phyloP scores from a whole-genome alignment of 2,329 filamentous ascomycete species.

The Diaporthe eres region DNA sequence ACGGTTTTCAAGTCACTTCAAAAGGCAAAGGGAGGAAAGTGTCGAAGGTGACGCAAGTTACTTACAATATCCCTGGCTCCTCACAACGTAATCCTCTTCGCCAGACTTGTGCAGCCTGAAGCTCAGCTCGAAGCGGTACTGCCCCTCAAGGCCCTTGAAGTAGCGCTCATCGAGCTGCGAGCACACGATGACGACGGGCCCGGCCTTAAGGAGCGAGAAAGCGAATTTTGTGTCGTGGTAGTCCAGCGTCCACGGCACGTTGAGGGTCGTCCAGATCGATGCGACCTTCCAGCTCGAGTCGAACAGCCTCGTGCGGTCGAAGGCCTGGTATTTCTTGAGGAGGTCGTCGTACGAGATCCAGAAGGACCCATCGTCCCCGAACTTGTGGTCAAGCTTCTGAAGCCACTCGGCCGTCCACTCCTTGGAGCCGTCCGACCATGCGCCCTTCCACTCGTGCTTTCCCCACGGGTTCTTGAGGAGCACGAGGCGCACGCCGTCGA shows the following conservation, averaged over 20 bases:
- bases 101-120: slow-evolving; percentile 60
- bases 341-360: slow-evolving; percentile 76
- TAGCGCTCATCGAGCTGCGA: slow-evolving; percentile 75
- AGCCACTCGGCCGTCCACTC: slow-evolving; percentile 73
- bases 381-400: slow-evolving; percentile 69
- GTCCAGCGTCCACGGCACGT: slow-evolving; percentile 73
- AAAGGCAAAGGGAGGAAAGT: neutral
- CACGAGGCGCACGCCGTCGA: slow-evolving; percentile 66
- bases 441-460: slow-evolving; percentile 72
- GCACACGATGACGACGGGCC: slow-evolving; percentile 71
- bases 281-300: slow-evolving; percentile 70
- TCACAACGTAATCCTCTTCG: slow-evolving; percentile 72
- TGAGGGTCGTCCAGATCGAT: slow-evolving; percentile 72
- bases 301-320: slow-evolving; percentile 75
- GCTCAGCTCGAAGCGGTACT: slow-evolving; percentile 63
- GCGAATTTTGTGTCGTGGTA: slow-evolving; percentile 74
- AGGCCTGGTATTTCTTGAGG: slow-evolving; percentile 72
- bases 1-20: neutral
- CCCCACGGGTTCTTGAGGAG: slow-evolving; percentile 70
- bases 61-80: slow-evolving; percentile 67
- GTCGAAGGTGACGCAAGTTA: too few species aligned
- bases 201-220: slow-evolving; percentile 68
- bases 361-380: slow-evolving; percentile 74
- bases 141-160: slow-evolving; percentile 72
- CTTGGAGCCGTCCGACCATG: slow-evolving; percentile 61